phyloP scores from a whole-genome alignment of 257 asterid species.

The Coffea eugenioides region DNA sequence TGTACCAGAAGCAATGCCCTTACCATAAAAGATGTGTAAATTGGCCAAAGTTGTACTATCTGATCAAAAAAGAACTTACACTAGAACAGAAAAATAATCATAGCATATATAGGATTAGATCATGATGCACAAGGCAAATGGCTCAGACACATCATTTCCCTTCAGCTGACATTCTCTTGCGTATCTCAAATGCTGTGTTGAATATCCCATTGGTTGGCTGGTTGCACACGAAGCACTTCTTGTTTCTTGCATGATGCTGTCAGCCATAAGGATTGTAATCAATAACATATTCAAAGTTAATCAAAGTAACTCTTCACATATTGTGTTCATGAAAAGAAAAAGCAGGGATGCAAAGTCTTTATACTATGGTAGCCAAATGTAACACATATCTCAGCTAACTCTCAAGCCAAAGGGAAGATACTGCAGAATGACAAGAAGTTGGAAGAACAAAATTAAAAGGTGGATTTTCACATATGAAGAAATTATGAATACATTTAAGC shows the following conservation, averaged over 20 bases:
- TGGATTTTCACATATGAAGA: neutral
- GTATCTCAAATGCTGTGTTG: slow-evolving; percentile 94
- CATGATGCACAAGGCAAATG: neutral
- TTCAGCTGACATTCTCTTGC: slow-evolving; percentile 60
- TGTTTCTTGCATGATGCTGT: slow-evolving; percentile 93
- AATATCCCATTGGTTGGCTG: slow-evolving; percentile 94
- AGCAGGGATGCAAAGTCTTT: neutral
- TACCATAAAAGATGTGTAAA: neutral
- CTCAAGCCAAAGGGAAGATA: neutral
- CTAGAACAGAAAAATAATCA: neutral
- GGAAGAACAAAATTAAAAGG: neutral
- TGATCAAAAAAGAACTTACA: neutral
- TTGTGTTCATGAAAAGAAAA: neutral
- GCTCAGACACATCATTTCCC: slow-evolving; percentile 39
- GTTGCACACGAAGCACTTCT: slow-evolving; percentile 98
- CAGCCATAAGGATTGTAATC: slow-evolving; percentile 13
- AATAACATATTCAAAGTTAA: neutral
- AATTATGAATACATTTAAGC: neutral
- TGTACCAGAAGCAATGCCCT: neutral
- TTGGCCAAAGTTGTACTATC: neutral
- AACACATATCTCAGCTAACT: neutral
- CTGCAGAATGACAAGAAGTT: neutral
- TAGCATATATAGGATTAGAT: neutral
- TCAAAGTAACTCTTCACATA: neutral
- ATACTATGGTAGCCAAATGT: neutral